A percentile compares a stretch with the other conserved stretches of the same genome.
phyloP scores from a whole-genome alignment of 768 basidiomycete species.

The Tulasnella sp. region DNA sequence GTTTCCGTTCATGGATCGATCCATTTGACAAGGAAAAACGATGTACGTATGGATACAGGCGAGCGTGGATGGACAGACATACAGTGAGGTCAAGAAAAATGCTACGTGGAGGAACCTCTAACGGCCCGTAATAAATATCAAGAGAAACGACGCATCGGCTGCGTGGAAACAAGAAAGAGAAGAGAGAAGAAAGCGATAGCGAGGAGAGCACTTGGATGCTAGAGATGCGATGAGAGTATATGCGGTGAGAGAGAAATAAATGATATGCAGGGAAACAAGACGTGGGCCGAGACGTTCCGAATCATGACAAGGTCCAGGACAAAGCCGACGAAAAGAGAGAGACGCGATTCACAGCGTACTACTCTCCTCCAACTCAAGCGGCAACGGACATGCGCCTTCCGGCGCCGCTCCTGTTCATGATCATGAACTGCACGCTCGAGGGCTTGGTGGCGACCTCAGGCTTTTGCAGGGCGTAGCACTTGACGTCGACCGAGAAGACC shows the following conservation, averaged over 20 bases:
- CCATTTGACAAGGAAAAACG: slow-evolving; percentile 6
- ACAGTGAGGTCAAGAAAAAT: neutral
- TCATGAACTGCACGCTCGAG: slow-evolving; percentile 29
- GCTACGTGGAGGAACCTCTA: neutral
- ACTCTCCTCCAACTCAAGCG: neutral
- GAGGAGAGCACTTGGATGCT: neutral
- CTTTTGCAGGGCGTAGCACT: slow-evolving; percentile 19
- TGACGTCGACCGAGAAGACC: slow-evolving; percentile 27
- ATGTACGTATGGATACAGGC: slow-evolving; percentile 9
- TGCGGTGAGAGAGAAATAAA: neutral
- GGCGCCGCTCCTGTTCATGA: slow-evolving; percentile 21
- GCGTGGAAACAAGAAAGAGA: neutral
- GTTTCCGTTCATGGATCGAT: slow-evolving; percentile 1
- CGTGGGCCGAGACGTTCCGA: neutral
- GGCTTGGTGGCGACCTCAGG: slow-evolving; percentile 26
- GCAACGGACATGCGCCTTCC: slow-evolving; percentile 25
- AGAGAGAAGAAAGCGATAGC: neutral
- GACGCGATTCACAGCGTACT: neutral
- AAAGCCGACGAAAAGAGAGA: neutral
- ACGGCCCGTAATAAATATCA: neutral
- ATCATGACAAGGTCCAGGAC: neutral
- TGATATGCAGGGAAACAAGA: neutral
- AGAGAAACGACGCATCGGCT: neutral
- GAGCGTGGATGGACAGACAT: neutral
- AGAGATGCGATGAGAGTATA: neutral